These are phyloP conservation scores for Verticillium nonalfalfae DNA, from an alignment of 2,329 filamentous ascomycete genomes.

Conservation along the genomic window DNA sequence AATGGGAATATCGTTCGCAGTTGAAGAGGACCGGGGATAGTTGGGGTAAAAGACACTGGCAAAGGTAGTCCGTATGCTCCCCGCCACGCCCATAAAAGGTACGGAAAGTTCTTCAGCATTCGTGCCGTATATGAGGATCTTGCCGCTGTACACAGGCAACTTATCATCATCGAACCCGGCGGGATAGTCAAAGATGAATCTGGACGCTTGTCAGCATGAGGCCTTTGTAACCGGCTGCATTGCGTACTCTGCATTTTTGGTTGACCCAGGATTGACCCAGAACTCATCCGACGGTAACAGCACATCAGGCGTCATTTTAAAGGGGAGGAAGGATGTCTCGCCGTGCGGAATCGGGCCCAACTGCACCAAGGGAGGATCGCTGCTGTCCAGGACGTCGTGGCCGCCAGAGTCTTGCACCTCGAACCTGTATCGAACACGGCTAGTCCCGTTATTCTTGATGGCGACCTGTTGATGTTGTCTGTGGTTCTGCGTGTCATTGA, in stretches of 20 bases:
- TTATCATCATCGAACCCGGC: conserved; percentile 16
- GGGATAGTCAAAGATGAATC: conserved; percentile 20
- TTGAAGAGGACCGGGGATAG: conserved; percentile 2
- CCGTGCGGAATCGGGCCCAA: not conserved
- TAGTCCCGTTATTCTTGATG: conserved; percentile 35
- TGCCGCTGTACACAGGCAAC: conserved; percentile 37
- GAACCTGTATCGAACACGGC: conserved; percentile 8
- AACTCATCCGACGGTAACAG: conserved; percentile 6
- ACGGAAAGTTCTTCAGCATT: conserved; percentile 33
- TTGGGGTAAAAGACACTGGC: not conserved
- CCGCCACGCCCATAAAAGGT: conserved; percentile 25
- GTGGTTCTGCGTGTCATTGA: conserved; percentile 43
- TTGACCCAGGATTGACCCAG: conserved; percentile 18
- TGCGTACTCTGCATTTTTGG: conserved; percentile 10
- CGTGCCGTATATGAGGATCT: conserved; percentile 31
- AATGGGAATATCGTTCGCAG: not conserved
- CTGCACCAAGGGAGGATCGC: conserved; percentile 1
- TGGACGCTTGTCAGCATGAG: not conserved
- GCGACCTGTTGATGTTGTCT: conserved; percentile 21
- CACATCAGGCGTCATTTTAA: not conserved
- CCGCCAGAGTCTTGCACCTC: conserved; percentile 24
- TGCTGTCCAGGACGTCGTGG: conserved; percentile 4
- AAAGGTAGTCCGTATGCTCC: conserved; percentile 3
- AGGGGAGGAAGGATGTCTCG: not conserved
- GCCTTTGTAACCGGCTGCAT: not conserved